Percentiles rank a stretch among this genome's conserved stretches.
phyloP scores from a whole-genome alignment of 148 eudicot species.

The Suaeda aralocaspica region DNA sequence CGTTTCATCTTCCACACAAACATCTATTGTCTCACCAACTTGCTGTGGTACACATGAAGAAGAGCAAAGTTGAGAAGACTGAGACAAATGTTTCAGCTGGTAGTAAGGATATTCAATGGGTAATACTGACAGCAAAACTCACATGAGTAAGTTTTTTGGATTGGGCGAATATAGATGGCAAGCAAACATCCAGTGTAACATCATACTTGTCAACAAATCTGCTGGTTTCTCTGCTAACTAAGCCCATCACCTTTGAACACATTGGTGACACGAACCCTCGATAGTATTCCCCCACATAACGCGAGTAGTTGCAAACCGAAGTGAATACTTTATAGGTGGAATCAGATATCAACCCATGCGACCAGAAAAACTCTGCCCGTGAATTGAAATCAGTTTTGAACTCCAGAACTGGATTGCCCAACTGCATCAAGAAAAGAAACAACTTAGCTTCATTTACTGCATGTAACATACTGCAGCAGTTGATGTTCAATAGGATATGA shows the following conservation, averaged over 20 bases:
- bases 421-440: slow-evolving; percentile 29
- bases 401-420: slow-evolving; percentile 96
- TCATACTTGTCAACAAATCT: slow-evolving; percentile 89
- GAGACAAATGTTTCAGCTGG: neutral
- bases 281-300: slow-evolving; percentile 76
- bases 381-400: slow-evolving; percentile 86
- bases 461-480: neutral
- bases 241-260: slow-evolving; percentile 69
- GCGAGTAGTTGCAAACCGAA: slow-evolving; percentile 81
- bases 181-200: slow-evolving; percentile 92
- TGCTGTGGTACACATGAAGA: slow-evolving; percentile 34
- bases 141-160: slow-evolving; percentile 59
- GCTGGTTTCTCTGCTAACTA: slow-evolving; percentile 77
- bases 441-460: neutral
- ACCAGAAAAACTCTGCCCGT: slow-evolving; percentile 94
- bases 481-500: neutral
- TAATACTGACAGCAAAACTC: neutral
- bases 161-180: slow-evolving; percentile 72
- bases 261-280: slow-evolving; percentile 63
- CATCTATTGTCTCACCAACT: slow-evolving; percentile 63
- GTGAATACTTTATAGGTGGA: slow-evolving; percentile 78
- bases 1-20: slow-evolving; percentile 87
- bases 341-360: slow-evolving; percentile 95
- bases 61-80: neutral
- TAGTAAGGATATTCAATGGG: neutral